phyloP scores from a whole-genome alignment of 164 flowering plant genomes.

The Chloranthus sessilifolius region DNA sequence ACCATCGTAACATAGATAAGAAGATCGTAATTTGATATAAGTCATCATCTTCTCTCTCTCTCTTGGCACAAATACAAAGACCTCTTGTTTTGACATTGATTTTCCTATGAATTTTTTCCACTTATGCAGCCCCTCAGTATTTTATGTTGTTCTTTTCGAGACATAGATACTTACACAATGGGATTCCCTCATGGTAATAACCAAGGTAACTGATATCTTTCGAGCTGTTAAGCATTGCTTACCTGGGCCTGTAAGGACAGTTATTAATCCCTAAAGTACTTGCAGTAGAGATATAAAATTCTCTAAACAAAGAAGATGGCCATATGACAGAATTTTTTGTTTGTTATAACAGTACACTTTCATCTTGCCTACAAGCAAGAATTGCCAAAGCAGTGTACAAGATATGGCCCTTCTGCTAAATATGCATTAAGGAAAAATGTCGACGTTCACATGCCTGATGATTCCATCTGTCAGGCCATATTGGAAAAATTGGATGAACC shows the following conservation, averaged over 20 bases:
- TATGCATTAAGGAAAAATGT: conserved; percentile 65
- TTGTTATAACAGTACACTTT: conserved; percentile 77
- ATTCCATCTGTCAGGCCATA: conserved; percentile 76
- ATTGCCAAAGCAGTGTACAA: conserved; percentile 74
- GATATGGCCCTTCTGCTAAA: conserved; percentile 63
- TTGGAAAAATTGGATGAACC: conserved; percentile 69
- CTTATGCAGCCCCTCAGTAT: conserved; percentile 86
- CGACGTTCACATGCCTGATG: conserved; percentile 84
- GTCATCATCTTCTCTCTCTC: too few relatives aligned
- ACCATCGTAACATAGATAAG: too few relatives aligned
- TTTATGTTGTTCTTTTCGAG: conserved; percentile 73
- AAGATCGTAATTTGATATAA: too few relatives aligned
- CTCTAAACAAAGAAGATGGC: not conserved
- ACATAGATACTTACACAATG: conserved; percentile 75
- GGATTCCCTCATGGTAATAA: conserved; percentile 85
- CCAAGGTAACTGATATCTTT: conserved; percentile 65
- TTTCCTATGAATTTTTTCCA: too few relatives aligned
- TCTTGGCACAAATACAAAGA: too few relatives aligned
- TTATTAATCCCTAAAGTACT: conserved; percentile 2
- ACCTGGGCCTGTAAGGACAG: conserved; percentile 87
- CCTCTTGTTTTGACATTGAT: too few relatives aligned
- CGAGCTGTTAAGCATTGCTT: conserved; percentile 85
- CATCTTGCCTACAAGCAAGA: conserved; percentile 86
- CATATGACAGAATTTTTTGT: not conserved
- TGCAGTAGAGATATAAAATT: conserved; percentile 1